Base-by-base conservation (phyloP, 164 flowering plant species). In the Stephania cephalantha region DNA sequence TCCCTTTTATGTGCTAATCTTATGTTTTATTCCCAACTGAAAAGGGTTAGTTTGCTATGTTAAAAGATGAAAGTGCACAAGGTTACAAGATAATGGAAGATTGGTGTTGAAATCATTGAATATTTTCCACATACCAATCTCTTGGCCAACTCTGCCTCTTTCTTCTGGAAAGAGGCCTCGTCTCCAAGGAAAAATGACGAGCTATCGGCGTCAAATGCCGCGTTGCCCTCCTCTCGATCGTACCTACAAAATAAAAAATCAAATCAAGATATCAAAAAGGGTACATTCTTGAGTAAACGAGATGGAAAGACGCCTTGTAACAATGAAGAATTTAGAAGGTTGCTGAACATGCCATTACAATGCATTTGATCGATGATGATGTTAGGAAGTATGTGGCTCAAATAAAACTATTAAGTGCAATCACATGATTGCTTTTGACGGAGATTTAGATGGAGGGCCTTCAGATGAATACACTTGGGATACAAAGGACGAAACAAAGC, bases 191-290 rank as follows among this genome's bases (percentile, higher is more conserved):
- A 90, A 70, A 86, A 46, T 15, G 97, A 89, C 61, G 97, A 86
- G 81, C 83, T 85, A 78, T 91, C 97, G 29, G 75, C 82, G 79
- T 91, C 97, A 76, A 85, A 88, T 84, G 80, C 71, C 48, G 97
- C 85, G 77, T 81, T 87, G 9, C 95, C 91, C 86, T 96, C 99
- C 76, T 96, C 99, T 78, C 89, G 86, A 70, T 96, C 97, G 84
- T 95, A 95, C 99, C 99, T 95, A 72, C n/a, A 81, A 11, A 70
- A 58, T 4, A 20, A 74, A 31, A 80, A 64, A 48, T 30, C 65
- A 22, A 44, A 61, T 50, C 17, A 9, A 15, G 52, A 22, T 46
- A 42, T 20, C 46, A 46, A 70, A 13, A 44, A 45, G 48, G 64
- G n/a, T 70, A 70, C 30, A 50, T 2, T 50, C 7, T 50, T 50